phyloP scores from a whole-genome alignment of 2,329 filamentous ascomycete species.

The Hypoxylon sp. region DNA sequence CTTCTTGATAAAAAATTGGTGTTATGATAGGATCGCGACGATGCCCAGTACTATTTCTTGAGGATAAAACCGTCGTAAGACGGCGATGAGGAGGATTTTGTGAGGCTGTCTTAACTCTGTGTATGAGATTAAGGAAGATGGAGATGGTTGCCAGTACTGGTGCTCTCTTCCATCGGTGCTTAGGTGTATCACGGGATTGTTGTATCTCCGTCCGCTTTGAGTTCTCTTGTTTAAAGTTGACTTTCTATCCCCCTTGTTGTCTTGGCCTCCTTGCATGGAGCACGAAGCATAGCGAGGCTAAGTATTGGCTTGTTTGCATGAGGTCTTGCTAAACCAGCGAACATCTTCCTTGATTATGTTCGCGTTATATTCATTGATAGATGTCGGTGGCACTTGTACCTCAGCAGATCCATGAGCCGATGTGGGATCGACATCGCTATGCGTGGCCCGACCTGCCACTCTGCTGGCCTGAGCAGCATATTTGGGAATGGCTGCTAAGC shows the following conservation, averaged over 20 bases:
- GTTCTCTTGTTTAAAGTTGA: not conserved
- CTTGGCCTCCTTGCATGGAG: not conserved
- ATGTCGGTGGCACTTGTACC: not conserved
- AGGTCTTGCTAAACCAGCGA: not conserved
- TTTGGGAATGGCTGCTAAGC: too few species aligned
- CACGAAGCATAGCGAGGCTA: not conserved
- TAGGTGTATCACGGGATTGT: not conserved
- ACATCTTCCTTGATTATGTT: not conserved
- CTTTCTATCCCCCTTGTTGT: not conserved
- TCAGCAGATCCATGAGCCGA: too few species aligned
- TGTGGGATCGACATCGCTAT: too few species aligned
- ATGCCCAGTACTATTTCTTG: slow-evolving; percentile 1
- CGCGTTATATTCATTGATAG: not conserved
- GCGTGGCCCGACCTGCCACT: too few species aligned
- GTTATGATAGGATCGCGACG: not conserved
- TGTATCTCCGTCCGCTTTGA: not conserved
- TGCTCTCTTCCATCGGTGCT: too few species aligned
- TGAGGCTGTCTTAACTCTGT: not conserved
- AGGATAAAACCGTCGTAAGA: not conserved
- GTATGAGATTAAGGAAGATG: slow-evolving; percentile 8
- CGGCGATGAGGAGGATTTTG: slow-evolving; percentile 13
- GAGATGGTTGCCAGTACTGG: not conserved
- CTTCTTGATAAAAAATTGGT: slow-evolving; percentile 11
- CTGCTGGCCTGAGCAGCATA: too few species aligned
- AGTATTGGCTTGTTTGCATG: not conserved